These are phyloP conservation scores for Solanum hybrid DNA, from an alignment of 305 asterid genomes.

Conservation along the genomic window DNA sequence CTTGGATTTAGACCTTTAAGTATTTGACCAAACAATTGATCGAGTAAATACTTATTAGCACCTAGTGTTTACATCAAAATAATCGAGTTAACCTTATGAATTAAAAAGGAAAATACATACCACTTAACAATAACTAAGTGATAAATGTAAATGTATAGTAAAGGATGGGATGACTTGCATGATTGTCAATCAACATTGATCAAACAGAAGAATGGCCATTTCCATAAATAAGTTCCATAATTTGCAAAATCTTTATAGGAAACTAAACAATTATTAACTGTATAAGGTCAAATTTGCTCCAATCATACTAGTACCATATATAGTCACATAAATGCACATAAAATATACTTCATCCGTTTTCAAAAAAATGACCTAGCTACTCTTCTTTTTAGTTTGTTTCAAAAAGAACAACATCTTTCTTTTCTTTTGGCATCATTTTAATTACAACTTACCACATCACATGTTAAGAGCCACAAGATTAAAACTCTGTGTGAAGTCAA, in stretches of 20 bases:
- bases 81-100: neutral
- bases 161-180: neutral
- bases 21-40: neutral
- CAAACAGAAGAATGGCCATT: neutral
- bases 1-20: neutral
- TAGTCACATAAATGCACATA: neutral
- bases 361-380: neutral
- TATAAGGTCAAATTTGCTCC: neutral
- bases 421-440: too few relatives aligned
- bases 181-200: neutral
- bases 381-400: neutral
- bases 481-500: too few relatives aligned
- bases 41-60: neutral
- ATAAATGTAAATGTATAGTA: neutral
- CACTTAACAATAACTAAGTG: neutral
- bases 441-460: fast-evolving
- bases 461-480: too few relatives aligned
- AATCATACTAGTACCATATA: neutral
- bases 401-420: too few relatives aligned
- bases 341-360: neutral
- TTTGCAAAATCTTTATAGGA: neutral
- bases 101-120: neutral
- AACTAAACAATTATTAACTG: neutral
- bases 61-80: neutral
- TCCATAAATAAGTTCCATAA: neutral